Base-by-base conservation (phyloP, 2,329 filamentous ascomycete genomes). In the Paecilomyces fulvus region DNA sequence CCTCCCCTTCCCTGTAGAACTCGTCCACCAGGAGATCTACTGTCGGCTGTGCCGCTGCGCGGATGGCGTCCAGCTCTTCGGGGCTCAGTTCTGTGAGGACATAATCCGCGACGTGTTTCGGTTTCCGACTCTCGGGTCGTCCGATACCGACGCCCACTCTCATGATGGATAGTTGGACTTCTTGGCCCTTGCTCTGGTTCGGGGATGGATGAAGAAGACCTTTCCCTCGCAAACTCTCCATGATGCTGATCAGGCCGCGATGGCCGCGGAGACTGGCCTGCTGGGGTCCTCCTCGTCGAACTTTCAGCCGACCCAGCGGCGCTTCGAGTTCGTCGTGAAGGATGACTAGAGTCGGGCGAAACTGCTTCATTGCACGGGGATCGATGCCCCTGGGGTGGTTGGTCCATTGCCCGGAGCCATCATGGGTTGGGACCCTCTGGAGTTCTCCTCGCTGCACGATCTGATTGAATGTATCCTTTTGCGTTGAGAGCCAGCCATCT, bases 301-400 rank as follows among this genome's bases (percentile, higher is more conserved):
- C 77, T 52, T 78, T 83, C 12, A 95, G 80, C 33, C 80, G 79
- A 0, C 91, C 91, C 1, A 91, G 67, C 2, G 80, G 76, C 48
- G 82, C 79, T 65, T 96, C 92, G 31, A 97, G 74, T 70, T 97
- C 92, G 70, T 97, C 92, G 70, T 97, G 91, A 20, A 97, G 77
- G 11, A 97, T 76, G 0, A 97, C 83, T 14, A 99, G 72, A 2
- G 77, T 74, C 2, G 78, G 62, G 5, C 55, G 54, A 53, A 65
- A 57, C 25, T 57, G 54, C 21, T 55, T 59, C 14, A 61, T 52
- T 9, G 55, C 30, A n/a, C 17, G 25, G 9, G 57, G 61, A 23
- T 60, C 57, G 23, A 57, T 50, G 23, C 58, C 59, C 70, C 68
- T 20, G 63, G 37, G 54, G 20, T 49, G 14, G 48, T 28, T 28